phyloP scores from a whole-genome alignment of 768 basidiomycete genomes.

The Serendipita vermifera region DNA sequence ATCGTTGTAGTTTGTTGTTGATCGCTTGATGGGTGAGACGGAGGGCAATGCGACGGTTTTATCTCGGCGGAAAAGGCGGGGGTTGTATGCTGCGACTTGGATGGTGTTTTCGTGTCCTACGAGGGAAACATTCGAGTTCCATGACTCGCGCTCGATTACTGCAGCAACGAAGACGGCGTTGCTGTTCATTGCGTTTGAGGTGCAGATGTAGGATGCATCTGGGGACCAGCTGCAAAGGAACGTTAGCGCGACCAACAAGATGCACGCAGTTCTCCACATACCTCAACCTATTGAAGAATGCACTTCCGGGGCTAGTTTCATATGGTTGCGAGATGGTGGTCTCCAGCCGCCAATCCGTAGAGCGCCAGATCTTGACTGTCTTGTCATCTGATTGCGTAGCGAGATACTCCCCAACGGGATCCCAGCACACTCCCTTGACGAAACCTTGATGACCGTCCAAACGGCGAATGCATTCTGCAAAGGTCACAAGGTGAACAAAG shows the following conservation, averaged over 20 bases:
- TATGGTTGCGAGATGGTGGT: slow-evolving; percentile 83
- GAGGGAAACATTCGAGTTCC: slow-evolving; percentile 84
- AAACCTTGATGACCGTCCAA: slow-evolving; percentile 88
- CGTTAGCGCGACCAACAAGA: neutral
- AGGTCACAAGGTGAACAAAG: neutral
- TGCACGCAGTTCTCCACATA: slow-evolving; percentile 21
- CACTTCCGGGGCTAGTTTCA: slow-evolving; percentile 84
- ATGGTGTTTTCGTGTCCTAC: slow-evolving; percentile 97
- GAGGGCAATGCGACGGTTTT: slow-evolving; percentile 26
- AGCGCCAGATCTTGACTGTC: slow-evolving; percentile 93
- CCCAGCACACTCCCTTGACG: slow-evolving; percentile 98
- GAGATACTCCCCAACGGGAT: slow-evolving; percentile 93
- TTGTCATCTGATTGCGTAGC: slow-evolving; percentile 94
- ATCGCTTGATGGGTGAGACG: slow-evolving; percentile 9
- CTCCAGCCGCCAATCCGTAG: slow-evolving; percentile 80
- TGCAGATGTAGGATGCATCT: slow-evolving; percentile 96
- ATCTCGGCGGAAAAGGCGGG: slow-evolving; percentile 82
- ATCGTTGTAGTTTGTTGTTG: neutral
- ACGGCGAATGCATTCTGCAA: slow-evolving; percentile 63
- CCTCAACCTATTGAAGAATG: slow-evolving; percentile 88
- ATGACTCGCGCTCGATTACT: slow-evolving; percentile 78
- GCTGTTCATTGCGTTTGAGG: slow-evolving; percentile 94
- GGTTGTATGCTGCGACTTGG: slow-evolving; percentile 92
- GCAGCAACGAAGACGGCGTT: slow-evolving; percentile 95
- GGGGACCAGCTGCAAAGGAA: slow-evolving; percentile 74